Evolutionary conservation across 306 rosid species (phyloP), one percentile per base, ranked within the genome.

Genomic region (Cucurbita pepo): DNA sequence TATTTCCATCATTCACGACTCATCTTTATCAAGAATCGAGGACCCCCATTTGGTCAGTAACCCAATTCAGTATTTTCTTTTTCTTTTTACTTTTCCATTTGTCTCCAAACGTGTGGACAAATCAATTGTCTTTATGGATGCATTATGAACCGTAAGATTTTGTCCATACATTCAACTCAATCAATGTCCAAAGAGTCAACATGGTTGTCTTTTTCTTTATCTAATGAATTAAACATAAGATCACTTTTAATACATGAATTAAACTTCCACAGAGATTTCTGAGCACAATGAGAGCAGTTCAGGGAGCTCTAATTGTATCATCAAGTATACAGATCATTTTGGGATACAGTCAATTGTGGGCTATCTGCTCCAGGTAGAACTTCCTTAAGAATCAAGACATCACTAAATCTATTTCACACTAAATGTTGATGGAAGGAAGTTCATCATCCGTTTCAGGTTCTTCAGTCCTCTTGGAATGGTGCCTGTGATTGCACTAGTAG

Each of bases 401-500:
- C 6, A 43, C 16, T 9, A 11, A 11, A 18, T 64, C 34, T 64
- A 11, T 18, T 64, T 37, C 48, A 16, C 48, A 14, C 6, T 16
- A 1, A n/a, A 12, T 45, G 11, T 50, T 45, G 67, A 45, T 36
- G 65, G 54, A 43, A 41, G n/a, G 19, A 57, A 72, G 34, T 40
- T 50, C 52, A 51, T 52, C 71, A 72, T 6, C 30, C 53, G 37
- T 30, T 77, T 54, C 88, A 95, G 99, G 84, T 91, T 91, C 88
- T 95, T 95, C 85, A 95, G 99, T 51, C 99, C 99, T n/a, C 92
- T 95, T 74, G 96, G 95, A 78, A 95, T 95, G 99, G 97, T 84
- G 72, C 99, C 99, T 34, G 97, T 95, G 59, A 95, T 95, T 79
- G 89, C 99, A 67, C 83, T 95, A 72, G 92, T 77, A 71, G 99